Evolutionary conservation across 495 filamentous ascomycete genomes (phyloP).

Genomic region (Entonaema liquescens): DNA sequence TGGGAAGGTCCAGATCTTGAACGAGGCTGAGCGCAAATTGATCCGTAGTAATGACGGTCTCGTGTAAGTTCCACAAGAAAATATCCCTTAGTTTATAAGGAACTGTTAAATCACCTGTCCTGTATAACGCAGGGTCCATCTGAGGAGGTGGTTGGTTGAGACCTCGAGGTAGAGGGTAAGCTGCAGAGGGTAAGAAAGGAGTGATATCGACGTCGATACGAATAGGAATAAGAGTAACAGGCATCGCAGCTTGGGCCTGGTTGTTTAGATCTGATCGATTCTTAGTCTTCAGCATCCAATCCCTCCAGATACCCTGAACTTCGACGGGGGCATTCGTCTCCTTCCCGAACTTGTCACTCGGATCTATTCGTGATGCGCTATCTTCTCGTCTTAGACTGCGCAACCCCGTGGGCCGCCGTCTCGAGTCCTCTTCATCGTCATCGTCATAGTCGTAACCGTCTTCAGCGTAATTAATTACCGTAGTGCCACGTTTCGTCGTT

Average conservation of each 20-base stretch:
- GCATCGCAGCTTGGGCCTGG: conserved; percentile 83
- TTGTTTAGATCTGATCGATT: conserved; percentile 74
- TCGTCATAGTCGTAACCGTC: conserved; percentile 95
- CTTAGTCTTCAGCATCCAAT: conserved; percentile 90
- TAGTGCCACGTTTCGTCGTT: conserved; percentile 96
- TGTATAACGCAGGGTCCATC: conserved; percentile 73
- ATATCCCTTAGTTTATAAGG: conserved; percentile 89
- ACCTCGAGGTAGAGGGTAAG: conserved; percentile 72
- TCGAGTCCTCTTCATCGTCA: conserved; percentile 83
- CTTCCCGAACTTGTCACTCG: conserved; percentile 81
- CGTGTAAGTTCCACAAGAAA: conserved; percentile 97
- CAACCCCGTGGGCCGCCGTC: conserved; percentile 82
- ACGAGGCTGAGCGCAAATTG: conserved; percentile 91
- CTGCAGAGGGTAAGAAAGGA: conserved; percentile 75
- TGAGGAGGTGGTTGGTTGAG: conserved; percentile 50
- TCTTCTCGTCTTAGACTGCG: conserved; percentile 85
- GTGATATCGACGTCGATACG: conserved; percentile 94
- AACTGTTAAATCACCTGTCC: conserved; percentile 76
- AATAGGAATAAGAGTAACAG: conserved; percentile 91
- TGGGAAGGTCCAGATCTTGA: conserved; percentile 92
- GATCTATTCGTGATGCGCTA: conserved; percentile 62
- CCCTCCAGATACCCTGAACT: conserved; percentile 87
- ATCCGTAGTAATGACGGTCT: conserved; percentile 92
- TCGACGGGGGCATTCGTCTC: conserved; percentile 82
- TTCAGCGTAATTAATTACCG: conserved; percentile 96